Evolutionary conservation across 2,329 filamentous ascomycete species (phyloP).

Genomic region (Trichoderma hamatum): DNA sequence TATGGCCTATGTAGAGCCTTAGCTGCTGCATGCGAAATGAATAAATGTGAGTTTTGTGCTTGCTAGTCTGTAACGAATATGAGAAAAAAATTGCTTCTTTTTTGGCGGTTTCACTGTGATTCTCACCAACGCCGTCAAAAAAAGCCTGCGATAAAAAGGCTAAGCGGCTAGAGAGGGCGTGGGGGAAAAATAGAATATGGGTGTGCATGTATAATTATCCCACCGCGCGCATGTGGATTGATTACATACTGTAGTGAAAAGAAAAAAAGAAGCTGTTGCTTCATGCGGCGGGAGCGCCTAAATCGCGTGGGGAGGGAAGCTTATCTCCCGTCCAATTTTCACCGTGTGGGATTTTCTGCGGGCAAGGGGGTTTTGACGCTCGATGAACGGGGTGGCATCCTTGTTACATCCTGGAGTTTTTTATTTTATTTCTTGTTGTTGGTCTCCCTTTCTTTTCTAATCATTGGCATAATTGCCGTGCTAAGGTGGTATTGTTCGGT

Average conservation of each 20-base stretch:
- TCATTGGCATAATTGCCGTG: not conserved
- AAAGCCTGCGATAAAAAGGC: not conserved
- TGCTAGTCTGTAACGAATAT: not conserved
- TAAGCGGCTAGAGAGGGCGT: not conserved
- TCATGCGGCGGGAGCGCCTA: not conserved
- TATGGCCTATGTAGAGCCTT: not conserved
- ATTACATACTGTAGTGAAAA: too few species aligned
- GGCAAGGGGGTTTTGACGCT: not conserved
- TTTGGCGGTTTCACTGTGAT: not conserved
- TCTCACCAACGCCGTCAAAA: not conserved
- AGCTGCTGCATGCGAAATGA: not conserved
- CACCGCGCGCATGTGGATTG: not conserved
- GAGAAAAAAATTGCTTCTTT: not conserved
- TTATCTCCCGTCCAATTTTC: not conserved
- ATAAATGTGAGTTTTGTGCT: not conserved
- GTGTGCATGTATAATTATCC: not conserved
- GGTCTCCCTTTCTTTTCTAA: not conserved
- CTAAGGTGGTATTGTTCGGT: not conserved
- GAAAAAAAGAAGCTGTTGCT: not conserved
- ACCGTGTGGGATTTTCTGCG: not conserved
- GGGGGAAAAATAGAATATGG: not conserved
- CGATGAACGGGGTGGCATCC: not conserved
- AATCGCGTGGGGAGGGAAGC: not conserved
- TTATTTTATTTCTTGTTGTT: not conserved
- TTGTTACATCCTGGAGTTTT: not conserved